Conservation (phyloP, 78 protist species). For the Capsaspora owczarzaki region DNA sequence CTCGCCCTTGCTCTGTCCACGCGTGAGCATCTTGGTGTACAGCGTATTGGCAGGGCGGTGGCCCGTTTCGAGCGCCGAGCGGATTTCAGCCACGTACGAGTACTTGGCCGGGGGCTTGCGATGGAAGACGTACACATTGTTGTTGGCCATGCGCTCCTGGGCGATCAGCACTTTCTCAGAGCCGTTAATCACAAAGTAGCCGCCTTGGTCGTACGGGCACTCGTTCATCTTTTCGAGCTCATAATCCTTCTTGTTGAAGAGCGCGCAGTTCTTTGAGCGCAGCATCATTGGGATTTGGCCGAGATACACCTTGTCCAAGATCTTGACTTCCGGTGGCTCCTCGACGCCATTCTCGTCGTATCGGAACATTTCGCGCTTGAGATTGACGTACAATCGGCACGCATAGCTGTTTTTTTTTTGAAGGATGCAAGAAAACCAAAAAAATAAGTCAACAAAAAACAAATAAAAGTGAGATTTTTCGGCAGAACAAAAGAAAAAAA, state of each 20-base stretch:
- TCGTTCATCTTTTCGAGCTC: slow-evolving; percentile 73
- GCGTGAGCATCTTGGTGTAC: slow-evolving; percentile 53
- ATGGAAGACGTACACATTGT: slow-evolving; percentile 66
- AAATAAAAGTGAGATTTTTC: not conserved
- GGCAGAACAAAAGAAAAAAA: not conserved
- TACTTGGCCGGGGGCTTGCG: slow-evolving; percentile 65
- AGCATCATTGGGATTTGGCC: slow-evolving; percentile 97
- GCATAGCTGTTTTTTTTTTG: not conserved
- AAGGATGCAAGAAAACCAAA: not conserved
- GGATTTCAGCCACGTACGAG: slow-evolving; percentile 80
- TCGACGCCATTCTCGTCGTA: not conserved
- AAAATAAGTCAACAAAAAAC: not conserved
- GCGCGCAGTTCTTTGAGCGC: slow-evolving; percentile 80
- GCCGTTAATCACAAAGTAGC: slow-evolving; percentile 99
- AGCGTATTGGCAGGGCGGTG: slow-evolving; percentile 42
- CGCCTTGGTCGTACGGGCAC: slow-evolving; percentile 98
- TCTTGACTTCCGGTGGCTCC: not conserved
- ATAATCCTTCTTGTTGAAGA: slow-evolving; percentile 18
- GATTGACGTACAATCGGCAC: not conserved
- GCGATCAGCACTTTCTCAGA: slow-evolving; percentile 95
- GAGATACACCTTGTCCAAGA: not conserved
- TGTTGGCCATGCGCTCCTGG: slow-evolving; percentile 92
- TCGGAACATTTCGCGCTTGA: not conserved
- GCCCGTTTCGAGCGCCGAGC: slow-evolving; percentile 17
- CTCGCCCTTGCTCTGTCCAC: not conserved